phyloP scores from a whole-genome alignment of 164 flowering plant species.

The Warburgia ugandensis region DNA sequence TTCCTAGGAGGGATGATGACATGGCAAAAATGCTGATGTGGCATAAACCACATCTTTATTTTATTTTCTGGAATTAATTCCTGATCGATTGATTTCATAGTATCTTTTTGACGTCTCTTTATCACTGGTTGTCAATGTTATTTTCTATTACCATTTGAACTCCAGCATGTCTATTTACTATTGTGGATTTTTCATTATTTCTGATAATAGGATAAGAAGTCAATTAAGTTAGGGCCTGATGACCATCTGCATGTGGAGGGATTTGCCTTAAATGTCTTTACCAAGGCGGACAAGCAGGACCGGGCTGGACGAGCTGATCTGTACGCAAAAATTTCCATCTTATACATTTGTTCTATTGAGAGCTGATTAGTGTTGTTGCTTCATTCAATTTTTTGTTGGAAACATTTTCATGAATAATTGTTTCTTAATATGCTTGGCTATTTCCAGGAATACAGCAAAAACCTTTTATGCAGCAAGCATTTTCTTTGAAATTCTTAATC shows the following conservation, averaged over 20 bases:
- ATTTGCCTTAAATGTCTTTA: conserved; percentile 85
- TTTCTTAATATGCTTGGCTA: not conserved
- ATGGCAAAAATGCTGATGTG: no score
- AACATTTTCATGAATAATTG: no score
- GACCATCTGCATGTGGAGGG: conserved; percentile 84
- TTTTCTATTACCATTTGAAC: no score
- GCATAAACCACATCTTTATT: no score
- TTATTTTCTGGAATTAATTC: no score
- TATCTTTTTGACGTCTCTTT: no score
- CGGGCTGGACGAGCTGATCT: conserved; percentile 92
- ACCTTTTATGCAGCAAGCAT: conserved; percentile 99
- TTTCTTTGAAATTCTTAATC: conserved; percentile 89
- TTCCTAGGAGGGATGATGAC: no score
- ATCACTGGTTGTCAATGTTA: no score
- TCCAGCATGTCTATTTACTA: no score
- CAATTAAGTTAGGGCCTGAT: conserved; percentile 71
- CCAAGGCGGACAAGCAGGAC: conserved; percentile 95
- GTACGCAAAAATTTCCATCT: conserved; percentile 33
- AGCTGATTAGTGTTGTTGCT: not conserved
- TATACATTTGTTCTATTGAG: not conserved
- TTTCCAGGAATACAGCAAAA: conserved; percentile 82
- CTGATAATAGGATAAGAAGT: conserved; percentile 72
- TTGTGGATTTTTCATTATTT: not conserved
- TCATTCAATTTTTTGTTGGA: no score
- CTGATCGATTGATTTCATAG: no score